These are phyloP conservation scores for Fraxinus pennsylvanica DNA, from an alignment of 257 asterid genomes.

Conservation along the genomic window DNA sequence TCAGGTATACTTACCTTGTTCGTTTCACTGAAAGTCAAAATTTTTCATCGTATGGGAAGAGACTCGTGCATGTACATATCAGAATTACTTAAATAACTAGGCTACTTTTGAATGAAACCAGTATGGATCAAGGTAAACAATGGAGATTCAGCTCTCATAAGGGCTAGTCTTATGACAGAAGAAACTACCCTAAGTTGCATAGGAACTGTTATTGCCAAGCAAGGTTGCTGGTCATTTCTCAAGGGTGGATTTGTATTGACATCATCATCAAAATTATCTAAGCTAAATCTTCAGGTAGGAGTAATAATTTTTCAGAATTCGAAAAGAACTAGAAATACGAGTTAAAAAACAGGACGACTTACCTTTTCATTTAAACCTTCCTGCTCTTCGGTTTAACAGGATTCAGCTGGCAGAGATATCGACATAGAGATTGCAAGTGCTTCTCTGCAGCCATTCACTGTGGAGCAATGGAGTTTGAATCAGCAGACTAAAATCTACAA, in stretches of 20 bases:
- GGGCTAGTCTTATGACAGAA: conserved; percentile 49
- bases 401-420: conserved; percentile 25
- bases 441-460: conserved; percentile 36
- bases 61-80: background rate
- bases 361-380: background rate
- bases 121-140: conserved; percentile 62
- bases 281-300: conserved; percentile 47
- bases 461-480: conserved; percentile 31
- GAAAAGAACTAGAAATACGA: background rate
- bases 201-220: conserved; percentile 61
- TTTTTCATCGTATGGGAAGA: no score
- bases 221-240: conserved; percentile 78
- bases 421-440: conserved; percentile 27
- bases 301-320: background rate
- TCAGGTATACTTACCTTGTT: conserved; percentile 49
- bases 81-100: background rate
- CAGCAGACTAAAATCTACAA: conserved; percentile 25
- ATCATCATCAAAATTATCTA: conserved; percentile 48
- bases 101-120: conserved; percentile 15
- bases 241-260: conserved; percentile 70
- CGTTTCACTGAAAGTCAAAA: background rate
- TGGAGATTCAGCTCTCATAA: conserved; percentile 40
- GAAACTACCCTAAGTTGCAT: conserved; percentile 40
- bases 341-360: background rate
- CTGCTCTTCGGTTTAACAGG: conserved; percentile 21